A percentile compares a stretch with the other conserved stretches of the same genome.
Conservation (phyloP, 1,284 basidiomycete genomes). For the Hypsizygus ulmarius region DNA sequence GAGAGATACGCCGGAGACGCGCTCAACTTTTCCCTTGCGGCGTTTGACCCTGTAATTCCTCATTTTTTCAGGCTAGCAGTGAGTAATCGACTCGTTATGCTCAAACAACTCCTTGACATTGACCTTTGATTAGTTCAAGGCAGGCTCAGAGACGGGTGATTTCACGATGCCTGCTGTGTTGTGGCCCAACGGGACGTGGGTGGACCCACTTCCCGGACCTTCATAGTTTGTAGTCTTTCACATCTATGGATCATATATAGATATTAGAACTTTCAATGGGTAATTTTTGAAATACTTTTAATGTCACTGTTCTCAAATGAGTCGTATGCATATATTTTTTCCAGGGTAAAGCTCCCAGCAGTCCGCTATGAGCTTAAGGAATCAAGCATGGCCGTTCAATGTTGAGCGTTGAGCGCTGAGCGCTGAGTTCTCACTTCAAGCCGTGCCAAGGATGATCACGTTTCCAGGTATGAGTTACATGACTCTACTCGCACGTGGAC, state of each 20-base stretch:
- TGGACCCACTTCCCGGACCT: slow-evolving; percentile 65
- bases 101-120: slow-evolving; percentile 6
- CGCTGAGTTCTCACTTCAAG: too few species aligned
- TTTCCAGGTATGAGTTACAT: too few species aligned
- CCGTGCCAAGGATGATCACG: too few species aligned
- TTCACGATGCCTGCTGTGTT: slow-evolving; percentile 80
- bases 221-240: slow-evolving; percentile 39
- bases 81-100: slow-evolving; percentile 31
- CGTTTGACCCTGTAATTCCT: slow-evolving; percentile 58
- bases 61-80: slow-evolving; percentile 87
- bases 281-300: neutral
- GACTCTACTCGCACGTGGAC: too few species aligned
- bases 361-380: too few species aligned
- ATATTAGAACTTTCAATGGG: neutral
- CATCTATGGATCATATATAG: neutral
- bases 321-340: too few species aligned
- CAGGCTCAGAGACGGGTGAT: slow-evolving; percentile 58
- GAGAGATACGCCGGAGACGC: slow-evolving; percentile 67
- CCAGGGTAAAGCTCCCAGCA: too few species aligned
- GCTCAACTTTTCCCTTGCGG: slow-evolving; percentile 65
- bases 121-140: slow-evolving; percentile 46
- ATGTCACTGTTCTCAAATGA: too few species aligned
- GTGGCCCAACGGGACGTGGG: slow-evolving; percentile 82
- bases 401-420: too few species aligned
- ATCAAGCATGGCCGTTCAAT: too few species aligned